Evolutionary conservation across 2,329 filamentous ascomycete species (phyloP).

Genomic region (Fusarium coffeatum): DNA sequence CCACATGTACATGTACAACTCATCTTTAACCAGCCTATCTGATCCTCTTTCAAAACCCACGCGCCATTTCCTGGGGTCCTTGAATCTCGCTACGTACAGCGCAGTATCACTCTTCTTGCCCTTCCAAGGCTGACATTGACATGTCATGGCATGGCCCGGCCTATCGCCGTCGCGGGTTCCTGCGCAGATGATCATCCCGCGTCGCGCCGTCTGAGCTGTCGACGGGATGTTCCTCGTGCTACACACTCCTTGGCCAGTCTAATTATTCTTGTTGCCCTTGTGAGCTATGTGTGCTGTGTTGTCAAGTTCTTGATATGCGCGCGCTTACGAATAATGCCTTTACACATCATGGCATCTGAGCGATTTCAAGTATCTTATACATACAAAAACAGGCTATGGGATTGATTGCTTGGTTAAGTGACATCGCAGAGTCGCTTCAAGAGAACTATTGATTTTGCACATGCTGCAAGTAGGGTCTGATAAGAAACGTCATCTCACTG

Average conservation of each 20-base stretch:
- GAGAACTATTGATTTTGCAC: constrained; percentile 25
- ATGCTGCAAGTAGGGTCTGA: constrained; percentile 33
- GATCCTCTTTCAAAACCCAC: constrained; percentile 30
- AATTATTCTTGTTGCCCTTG: constrained; percentile 19
- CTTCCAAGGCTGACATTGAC: constrained; percentile 16
- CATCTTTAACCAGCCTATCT: neutral
- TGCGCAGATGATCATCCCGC: constrained; percentile 49
- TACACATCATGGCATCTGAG: constrained; percentile 35
- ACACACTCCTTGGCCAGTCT: constrained; percentile 36
- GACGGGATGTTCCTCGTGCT: constrained; percentile 30
- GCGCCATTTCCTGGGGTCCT: constrained; percentile 35
- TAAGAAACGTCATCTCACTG: constrained; percentile 6
- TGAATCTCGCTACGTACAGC: constrained; percentile 3
- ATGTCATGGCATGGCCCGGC: constrained; percentile 23
- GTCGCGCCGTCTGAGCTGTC: constrained; percentile 43
- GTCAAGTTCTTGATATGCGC: constrained; percentile 19
- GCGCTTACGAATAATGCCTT: constrained; percentile 39
- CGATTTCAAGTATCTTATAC: constrained; percentile 15
- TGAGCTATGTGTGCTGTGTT: constrained; percentile 9
- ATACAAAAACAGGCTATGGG: neutral
- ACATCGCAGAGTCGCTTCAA: constrained; percentile 7
- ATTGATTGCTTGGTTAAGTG: constrained; percentile 1
- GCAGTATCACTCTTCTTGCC: constrained; percentile 4
- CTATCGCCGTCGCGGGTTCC: constrained; percentile 48
- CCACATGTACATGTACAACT: constrained; percentile 11